A percentile compares a stretch with the other conserved stretches of the same genome.
Conservation (phyloP, 306 rosid species). For the Abrus pulchellus region DNA sequence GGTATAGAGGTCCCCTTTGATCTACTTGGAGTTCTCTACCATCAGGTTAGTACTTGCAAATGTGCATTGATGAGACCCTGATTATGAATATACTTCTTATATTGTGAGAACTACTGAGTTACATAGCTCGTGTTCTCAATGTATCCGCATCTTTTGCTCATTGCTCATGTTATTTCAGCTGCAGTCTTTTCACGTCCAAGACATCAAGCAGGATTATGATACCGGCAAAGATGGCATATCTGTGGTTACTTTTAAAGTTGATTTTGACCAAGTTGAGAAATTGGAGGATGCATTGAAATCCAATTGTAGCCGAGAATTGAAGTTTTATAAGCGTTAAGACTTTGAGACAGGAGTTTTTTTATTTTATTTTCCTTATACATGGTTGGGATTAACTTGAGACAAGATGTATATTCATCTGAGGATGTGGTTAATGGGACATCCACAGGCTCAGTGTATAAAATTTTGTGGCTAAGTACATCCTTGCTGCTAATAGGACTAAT, state of each 20-base stretch:
- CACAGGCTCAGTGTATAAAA: constrained; percentile 29
- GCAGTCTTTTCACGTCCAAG: constrained; percentile 78
- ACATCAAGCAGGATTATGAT: constrained; percentile 84
- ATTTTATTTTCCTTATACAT: constrained; percentile 21
- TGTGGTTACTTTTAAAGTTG: constrained; percentile 85
- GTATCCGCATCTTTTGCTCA: not conserved
- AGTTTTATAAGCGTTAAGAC: constrained; percentile 66
- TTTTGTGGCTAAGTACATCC: not conserved
- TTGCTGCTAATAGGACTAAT: constrained; percentile 26
- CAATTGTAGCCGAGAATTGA: constrained; percentile 78
- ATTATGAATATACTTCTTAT: constrained; percentile 30
- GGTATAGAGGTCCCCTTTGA: constrained; percentile 91
- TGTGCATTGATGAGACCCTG: constrained; percentile 27
- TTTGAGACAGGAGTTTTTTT: constrained; percentile 36
- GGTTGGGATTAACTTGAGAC: not conserved
- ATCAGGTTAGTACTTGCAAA: constrained; percentile 70
- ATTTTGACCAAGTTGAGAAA: constrained; percentile 79
- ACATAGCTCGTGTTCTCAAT: not conserved
- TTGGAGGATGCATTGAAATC: constrained; percentile 86
- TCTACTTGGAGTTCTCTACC: constrained; percentile 79
- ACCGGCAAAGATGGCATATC: constrained; percentile 83
- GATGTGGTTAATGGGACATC: constrained; percentile 32
- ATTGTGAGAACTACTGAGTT: too few species aligned
- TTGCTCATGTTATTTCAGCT: constrained; percentile 58
- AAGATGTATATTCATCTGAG: constrained; percentile 41